phyloP scores from a whole-genome alignment of 2,329 filamentous ascomycete genomes.

The Penicillium capsulatum region DNA sequence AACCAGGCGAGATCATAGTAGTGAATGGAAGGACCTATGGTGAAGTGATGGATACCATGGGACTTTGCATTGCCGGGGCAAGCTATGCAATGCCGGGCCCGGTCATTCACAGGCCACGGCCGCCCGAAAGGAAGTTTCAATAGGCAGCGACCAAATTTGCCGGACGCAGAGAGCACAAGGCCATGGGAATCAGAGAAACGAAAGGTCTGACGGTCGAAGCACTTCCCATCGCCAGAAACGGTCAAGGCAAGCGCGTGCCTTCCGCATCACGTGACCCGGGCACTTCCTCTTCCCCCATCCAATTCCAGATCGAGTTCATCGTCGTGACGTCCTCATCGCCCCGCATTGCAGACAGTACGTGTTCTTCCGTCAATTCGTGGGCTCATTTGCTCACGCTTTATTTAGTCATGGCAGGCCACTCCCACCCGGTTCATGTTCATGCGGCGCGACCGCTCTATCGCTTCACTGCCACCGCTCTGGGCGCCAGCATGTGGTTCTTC shows the following conservation, averaged over 20 bases:
- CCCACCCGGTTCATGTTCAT: conserved; percentile 49
- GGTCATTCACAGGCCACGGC: background rate
- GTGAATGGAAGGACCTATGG: background rate
- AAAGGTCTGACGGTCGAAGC: too few relatives aligned
- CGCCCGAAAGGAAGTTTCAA: too few relatives aligned
- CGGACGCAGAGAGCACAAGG: too few relatives aligned
- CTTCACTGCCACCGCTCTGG: conserved; percentile 78
- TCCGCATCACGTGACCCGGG: conserved; percentile 15
- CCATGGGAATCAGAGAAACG: too few relatives aligned
- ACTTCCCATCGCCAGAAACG: too few relatives aligned
- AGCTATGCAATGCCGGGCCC: background rate
- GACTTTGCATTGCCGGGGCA: conserved; percentile 4
- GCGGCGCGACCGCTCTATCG: conserved; percentile 69
- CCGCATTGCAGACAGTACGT: conserved; percentile 14
- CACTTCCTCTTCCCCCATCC: conserved; percentile 6
- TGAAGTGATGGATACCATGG: conserved; percentile 1
- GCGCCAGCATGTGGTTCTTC: conserved; percentile 99
- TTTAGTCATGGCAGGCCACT: conserved; percentile 38
- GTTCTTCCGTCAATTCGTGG: background rate
- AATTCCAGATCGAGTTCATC: conserved; percentile 7
- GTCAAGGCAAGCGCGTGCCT: too few relatives aligned
- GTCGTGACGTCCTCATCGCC: conserved; percentile 9
- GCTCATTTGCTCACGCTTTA: conserved; percentile 1
- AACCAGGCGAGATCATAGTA: background rate
- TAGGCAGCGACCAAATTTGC: background rate